phyloP scores from a whole-genome alignment of 2,329 filamentous ascomycete species.

The Akanthomyces lecanii region DNA sequence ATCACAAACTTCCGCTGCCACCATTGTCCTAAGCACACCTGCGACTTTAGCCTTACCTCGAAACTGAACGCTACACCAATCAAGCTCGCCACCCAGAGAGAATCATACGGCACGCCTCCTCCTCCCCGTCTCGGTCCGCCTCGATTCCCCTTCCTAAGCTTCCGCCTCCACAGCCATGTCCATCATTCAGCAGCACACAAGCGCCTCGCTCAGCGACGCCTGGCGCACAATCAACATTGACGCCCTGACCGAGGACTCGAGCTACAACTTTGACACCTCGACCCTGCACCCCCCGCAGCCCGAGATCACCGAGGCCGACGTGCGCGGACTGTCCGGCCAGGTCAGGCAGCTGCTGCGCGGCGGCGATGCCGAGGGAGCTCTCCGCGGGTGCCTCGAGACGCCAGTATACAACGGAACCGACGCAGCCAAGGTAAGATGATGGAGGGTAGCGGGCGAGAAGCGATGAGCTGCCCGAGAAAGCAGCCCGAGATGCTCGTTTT shows the following conservation, averaged over 20 bases:
- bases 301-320: constrained; percentile 71
- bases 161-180: constrained; percentile 45
- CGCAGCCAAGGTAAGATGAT: constrained; percentile 48
- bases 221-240: constrained; percentile 95
- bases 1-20: constrained; percentile 1
- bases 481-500: background rate
- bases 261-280: constrained; percentile 83
- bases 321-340: constrained; percentile 72
- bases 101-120: no score
- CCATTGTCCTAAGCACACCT: background rate
- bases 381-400: constrained; percentile 78
- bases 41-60: background rate
- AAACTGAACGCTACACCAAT: background rate
- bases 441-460: background rate
- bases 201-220: constrained; percentile 57
- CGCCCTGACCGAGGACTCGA: constrained; percentile 82
- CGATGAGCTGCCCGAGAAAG: background rate
- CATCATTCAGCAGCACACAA: constrained; percentile 62
- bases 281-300: constrained; percentile 74
- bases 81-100: background rate
- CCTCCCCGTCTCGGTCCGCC: background rate
- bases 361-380: constrained; percentile 81
- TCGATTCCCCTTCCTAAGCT: background rate
- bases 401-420: constrained; percentile 68
- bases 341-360: constrained; percentile 83